Evolutionary conservation across 2,329 filamentous ascomycete genomes (phyloP).

Genomic region (Arthrocladium fulminans): DNA sequence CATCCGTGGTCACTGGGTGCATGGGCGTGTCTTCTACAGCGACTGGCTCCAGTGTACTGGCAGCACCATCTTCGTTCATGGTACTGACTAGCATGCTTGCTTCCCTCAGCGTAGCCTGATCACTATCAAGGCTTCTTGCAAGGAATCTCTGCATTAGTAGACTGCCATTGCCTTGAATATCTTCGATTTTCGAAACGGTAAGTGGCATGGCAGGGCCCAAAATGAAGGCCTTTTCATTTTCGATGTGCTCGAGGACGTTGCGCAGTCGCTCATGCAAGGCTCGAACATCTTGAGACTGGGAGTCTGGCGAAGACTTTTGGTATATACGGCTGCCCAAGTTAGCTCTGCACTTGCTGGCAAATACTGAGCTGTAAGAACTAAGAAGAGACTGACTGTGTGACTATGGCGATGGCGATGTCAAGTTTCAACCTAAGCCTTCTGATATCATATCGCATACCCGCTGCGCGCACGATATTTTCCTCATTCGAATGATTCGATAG

Average conservation of each 20-base stretch:
- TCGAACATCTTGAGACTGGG: background rate
- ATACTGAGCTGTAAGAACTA: background rate
- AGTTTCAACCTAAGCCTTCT: background rate
- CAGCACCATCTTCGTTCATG: too few relatives aligned
- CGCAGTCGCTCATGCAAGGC: background rate
- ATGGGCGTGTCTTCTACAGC: too few relatives aligned
- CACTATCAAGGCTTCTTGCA: background rate
- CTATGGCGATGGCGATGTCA: background rate
- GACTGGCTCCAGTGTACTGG: too few relatives aligned
- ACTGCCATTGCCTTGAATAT: background rate
- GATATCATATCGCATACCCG: background rate
- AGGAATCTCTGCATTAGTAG: background rate
- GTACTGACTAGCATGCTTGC: background rate
- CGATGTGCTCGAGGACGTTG: background rate
- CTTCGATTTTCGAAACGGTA: background rate
- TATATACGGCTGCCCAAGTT: too few relatives aligned
- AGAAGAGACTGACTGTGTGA: background rate
- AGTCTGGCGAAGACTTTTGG: background rate
- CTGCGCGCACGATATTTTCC: background rate
- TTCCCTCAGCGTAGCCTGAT: background rate
- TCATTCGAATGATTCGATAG: too few relatives aligned
- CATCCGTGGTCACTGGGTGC: too few relatives aligned
- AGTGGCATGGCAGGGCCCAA: background rate
- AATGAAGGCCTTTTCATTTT: background rate
- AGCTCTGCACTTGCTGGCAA: too few relatives aligned